A percentile compares a stretch with the other conserved stretches of the same genome.
Evolutionary conservation across 306 rosid species (phyloP).

Genomic region (Cicer chorassanicum): DNA sequence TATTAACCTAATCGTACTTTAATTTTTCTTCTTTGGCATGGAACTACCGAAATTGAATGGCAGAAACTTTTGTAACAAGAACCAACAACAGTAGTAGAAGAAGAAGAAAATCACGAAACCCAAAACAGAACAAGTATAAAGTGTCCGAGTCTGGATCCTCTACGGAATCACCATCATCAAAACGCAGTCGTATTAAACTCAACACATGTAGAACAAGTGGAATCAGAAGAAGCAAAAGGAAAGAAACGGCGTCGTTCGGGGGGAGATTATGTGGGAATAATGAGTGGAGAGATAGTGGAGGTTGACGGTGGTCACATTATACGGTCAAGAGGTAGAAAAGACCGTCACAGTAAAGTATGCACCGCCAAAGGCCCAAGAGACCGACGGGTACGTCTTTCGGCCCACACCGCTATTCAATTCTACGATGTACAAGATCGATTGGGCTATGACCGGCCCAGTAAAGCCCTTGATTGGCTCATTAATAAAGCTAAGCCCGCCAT

Average conservation of each 20-base stretch:
- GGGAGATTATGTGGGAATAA: conserved; percentile 67
- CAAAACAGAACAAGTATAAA: neutral
- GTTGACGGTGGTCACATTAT: conserved; percentile 91
- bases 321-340: conserved; percentile 78
- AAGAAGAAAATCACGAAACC: conserved; percentile 26
- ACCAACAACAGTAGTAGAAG: conserved; percentile 2
- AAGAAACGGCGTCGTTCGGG: conserved; percentile 45
- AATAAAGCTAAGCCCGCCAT: conserved; percentile 79
- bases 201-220: neutral
- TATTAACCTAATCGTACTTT: conserved; percentile 27
- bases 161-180: conserved; percentile 35
- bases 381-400: conserved; percentile 88
- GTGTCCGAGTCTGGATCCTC: conserved; percentile 79
- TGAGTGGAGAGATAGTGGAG: conserved; percentile 73
- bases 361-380: conserved; percentile 91
- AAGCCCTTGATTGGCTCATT: conserved; percentile 96
- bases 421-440: conserved; percentile 91
- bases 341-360: conserved; percentile 93
- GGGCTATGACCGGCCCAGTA: conserved; percentile 93
- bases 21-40: conserved; percentile 43
- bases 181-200: conserved; percentile 19
- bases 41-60: conserved; percentile 62
- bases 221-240: neutral
- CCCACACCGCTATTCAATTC: conserved; percentile 88
- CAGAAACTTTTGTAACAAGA: conserved; percentile 51